Base-by-base conservation (phyloP, 108 stramenopile species). In the Nitzschia sp. region DNA sequence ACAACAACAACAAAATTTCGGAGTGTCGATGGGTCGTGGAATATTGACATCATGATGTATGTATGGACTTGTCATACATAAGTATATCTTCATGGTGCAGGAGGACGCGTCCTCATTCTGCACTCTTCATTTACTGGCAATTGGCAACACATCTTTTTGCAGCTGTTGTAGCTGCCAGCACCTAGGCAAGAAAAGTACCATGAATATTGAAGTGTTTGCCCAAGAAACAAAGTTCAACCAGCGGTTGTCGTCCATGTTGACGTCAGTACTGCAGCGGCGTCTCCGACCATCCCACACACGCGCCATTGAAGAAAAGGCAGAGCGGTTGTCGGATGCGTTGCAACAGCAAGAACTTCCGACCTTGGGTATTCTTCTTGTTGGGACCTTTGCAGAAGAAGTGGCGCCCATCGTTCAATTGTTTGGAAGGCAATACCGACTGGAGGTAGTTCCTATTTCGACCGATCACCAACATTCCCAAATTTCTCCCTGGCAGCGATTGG, bases 211-310 rank as follows among this genome's bases (percentile, higher is more conserved):
- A 34, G 69, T 69, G 24, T 69, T 38, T 42, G 57, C 29, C 10
- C 69, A 69, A 48, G 15, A 1, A 0, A 69, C 69, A 1, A 48
- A 69, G 41, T 51, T 69, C 37, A 57, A 69, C 17, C 34, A 42
- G 0, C 56, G 69, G 10, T n/a, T 69, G 34, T 59, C 25, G 10
- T 69, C 69, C 29, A 29, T 69, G 15, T 44, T 69, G 34, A 59
- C 69, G 22, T 8, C 46, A 41, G 50, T 69, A 3, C 14, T 58
- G 57, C 26, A 40, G 22, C 29, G 57, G n/a, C 19, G 34, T 7
- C 12, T 58, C n/a, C 57, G 57, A 9, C 57, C 57, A 39, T 22
- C 22, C 39, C 29, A 29, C 38, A 29, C 29, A n/a, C 14, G 34
- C 9, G 57, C 57, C 29, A 58, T 58, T 58, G 26, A 17, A 37